Evolutionary conservation across 140 eudicot genomes (phyloP), one percentile per base, ranked within the genome.

Genomic region (Anethum foeniculum): DNA sequence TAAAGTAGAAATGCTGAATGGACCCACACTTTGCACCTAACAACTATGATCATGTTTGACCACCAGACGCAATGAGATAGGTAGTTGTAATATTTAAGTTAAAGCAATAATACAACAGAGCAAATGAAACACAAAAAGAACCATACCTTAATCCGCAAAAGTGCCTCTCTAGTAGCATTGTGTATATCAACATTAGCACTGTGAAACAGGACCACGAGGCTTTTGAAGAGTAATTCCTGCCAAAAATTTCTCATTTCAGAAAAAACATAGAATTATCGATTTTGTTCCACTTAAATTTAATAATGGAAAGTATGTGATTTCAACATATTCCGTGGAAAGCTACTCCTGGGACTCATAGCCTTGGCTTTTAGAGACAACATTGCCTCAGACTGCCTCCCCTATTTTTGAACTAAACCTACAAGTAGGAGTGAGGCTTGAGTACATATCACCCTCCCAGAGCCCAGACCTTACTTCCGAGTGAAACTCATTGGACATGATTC

Each of bases 161-260:
- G 86, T 30, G 97, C 90, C 79, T 87, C 89, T 78, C 88, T 88
- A 49, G 90, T 75, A 69, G 96, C 90, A 67, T 90, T 90, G 74
- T 92, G 97, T 80, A 95, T 77, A 65, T 84, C 87, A 48, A 84
- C 86, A 77, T 88, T 90, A 64, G 82, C 64, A 86, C 89, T 83
- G 77, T 91, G 89, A 69, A 88, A 89, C 80, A 92, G 83, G 81
- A 82, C 68, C 82, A 93, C 86, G 36, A 95, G 94, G 25, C 86
- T 85, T 83, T 77, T 88, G 77, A 95, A 87, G 80, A 95, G 73
- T 44, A 76, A 80, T 65, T 87, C 92, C 97, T 94, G 96, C 85
- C 78, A 83, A 48, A 80, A 30, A 65, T 39, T 18, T 75, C 34
- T 47, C 15, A 25, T 27, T 47, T 43, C 34, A 10, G 6, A 10